phyloP scores from a whole-genome alignment of 2,329 filamentous ascomycete genomes.

The Hypocrella siamensis region DNA sequence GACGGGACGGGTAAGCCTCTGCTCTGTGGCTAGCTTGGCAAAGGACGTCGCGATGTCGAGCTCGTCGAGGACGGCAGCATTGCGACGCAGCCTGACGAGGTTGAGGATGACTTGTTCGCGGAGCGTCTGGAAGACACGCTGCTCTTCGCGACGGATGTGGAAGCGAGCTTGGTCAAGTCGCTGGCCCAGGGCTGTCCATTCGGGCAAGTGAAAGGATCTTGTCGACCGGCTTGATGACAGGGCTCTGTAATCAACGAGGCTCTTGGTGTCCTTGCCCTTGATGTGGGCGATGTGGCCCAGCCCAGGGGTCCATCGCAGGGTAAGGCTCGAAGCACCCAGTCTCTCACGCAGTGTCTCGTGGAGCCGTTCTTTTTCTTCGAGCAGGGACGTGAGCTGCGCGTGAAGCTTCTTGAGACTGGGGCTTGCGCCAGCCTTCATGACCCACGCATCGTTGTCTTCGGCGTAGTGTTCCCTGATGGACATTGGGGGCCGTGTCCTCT shows the following conservation, averaged over 20 bases:
- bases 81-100: constrained; percentile 72
- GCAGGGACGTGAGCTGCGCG: constrained; percentile 42
- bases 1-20: constrained; percentile 56
- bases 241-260: constrained; percentile 16
- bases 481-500: constrained; percentile 24
- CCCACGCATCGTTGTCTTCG: constrained; percentile 44
- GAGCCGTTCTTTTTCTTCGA: constrained; percentile 43
- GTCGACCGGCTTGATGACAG: constrained; percentile 74
- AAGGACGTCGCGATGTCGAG: constrained; percentile 83
- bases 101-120: constrained; percentile 65
- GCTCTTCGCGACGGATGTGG: constrained; percentile 72
- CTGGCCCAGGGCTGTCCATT: constrained; percentile 72
- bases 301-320: constrained; percentile 72
- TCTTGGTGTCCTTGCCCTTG: constrained; percentile 57
- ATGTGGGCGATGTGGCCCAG: constrained; percentile 86
- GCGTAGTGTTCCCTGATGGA: constrained; percentile 42
- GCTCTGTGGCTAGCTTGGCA: constrained; percentile 61
- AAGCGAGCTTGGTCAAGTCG: constrained; percentile 62
- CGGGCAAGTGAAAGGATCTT: constrained; percentile 64
- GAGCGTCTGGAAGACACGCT: constrained; percentile 59
- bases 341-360: constrained; percentile 43
- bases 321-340: constrained; percentile 49
- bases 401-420: constrained; percentile 51
- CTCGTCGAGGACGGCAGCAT: constrained; percentile 83
- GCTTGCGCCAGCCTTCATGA: constrained; percentile 57